Evolutionary conservation across 176 grass and related monocot species (phyloP).

Genomic region (Poa pratensis): DNA sequence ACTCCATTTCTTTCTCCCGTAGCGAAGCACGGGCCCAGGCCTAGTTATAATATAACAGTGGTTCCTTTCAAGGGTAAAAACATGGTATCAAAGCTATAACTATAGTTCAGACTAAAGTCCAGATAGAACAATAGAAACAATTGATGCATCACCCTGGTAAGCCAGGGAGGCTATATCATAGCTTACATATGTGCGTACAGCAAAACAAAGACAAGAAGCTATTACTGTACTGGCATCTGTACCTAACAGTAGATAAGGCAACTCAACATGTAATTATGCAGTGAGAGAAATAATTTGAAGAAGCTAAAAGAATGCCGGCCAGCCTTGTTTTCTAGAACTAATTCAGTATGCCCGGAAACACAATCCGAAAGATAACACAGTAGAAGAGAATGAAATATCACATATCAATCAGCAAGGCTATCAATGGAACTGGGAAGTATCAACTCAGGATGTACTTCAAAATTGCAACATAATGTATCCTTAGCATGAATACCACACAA

Average conservation of each 20-base stretch:
- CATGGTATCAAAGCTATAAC: not conserved
- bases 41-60: not conserved
- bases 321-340: not conserved
- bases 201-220: not conserved
- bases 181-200: not conserved
- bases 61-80: not conserved
- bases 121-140: not conserved
- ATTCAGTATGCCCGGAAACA: not conserved
- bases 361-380: not conserved
- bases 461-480: conserved; percentile 12
- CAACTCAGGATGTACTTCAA: not conserved
- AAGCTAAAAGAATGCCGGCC: not conserved
- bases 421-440: not conserved
- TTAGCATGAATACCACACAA: conserved; percentile 19
- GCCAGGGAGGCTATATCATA: not conserved
- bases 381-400: not conserved
- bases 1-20: no score
- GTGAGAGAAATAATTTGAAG: not conserved
- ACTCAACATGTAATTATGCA: not conserved
- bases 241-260: not conserved
- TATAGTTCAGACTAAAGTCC: not conserved
- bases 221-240: not conserved
- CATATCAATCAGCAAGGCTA: not conserved
- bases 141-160: not conserved
- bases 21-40: no score